Base-by-base conservation (phyloP, 2,329 filamentous ascomycete genomes). In the Sarocladium kiliense region DNA sequence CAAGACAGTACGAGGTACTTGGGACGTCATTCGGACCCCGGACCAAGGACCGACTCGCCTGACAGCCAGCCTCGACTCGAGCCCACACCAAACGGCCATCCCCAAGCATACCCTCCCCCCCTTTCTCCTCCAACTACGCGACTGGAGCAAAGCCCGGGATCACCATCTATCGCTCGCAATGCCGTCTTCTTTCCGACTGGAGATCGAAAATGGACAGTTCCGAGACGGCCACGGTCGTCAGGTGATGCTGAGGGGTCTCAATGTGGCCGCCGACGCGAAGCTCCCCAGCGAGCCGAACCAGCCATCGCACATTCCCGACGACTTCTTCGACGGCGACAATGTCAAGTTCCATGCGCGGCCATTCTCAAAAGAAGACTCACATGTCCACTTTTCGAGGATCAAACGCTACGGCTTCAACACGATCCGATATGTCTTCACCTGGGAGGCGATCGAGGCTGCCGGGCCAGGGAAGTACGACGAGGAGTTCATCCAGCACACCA, bases 401-500 rank as follows among this genome's bases (percentile, higher is more conserved):
- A 89, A 87, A 64, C 86, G 88, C 64, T 96, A 87, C 77, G 94
- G 94, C 14, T 99, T 96, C 78, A 99, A 97, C 71, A 92, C 90
- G 0, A 92, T 99, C 62, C 84, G 94, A 66, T 99, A 99, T 71
- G 78, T 99, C 62, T 99, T 97, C 68, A 97, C 94, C 0, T 99
- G 94, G 94, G 94, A 99, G 72, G 93, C 94, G n/a, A 88, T 99
- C 68, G 94, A 99, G 72, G 88, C 94, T 57, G 86, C 85, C 1
- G 93, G 93, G 0, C 94, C 95, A 0, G 91, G 92, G 1, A 86
- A 83, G 65, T 99, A 97, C 69, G 95, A 99, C 64, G 91, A 99
- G 66, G 86, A 89, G 58, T 99, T 89, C 81, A 92, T 97, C 61
- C 80, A 89, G 61, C 91, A 96, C 68, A 99, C 94, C 1, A 91